A percentile compares a stretch with the other conserved stretches of the same genome.
phyloP scores from a whole-genome alignment of 306 rosid genomes.

The Trifolium repens region DNA sequence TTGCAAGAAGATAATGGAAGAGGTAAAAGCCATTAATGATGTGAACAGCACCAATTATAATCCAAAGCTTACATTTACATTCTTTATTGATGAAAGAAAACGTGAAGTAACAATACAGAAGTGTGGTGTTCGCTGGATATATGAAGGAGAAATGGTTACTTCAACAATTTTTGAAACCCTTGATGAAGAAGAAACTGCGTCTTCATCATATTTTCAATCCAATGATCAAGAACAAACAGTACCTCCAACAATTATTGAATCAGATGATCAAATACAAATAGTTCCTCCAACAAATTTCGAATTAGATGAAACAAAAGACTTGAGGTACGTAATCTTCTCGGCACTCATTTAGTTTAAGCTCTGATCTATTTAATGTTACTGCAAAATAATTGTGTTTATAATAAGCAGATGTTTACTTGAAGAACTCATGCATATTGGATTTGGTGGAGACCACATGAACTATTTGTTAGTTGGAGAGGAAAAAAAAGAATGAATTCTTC shows the following conservation, averaged over 20 bases:
- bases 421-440: too few species aligned
- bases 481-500: too few species aligned
- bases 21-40: background rate
- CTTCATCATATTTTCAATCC: background rate
- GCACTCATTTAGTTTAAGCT: too few species aligned
- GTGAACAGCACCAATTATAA: background rate
- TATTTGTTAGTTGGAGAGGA: too few species aligned
- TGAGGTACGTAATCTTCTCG: too few species aligned
- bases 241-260: background rate
- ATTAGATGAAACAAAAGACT: too few species aligned
- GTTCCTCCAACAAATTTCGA: too few species aligned
- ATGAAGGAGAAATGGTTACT: background rate
- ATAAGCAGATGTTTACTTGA: too few species aligned
- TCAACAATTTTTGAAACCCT: background rate
- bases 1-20: constrained; percentile 1
- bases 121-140: constrained; percentile 31
- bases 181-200: background rate
- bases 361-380: too few species aligned
- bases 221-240: background rate
- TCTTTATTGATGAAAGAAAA: background rate
- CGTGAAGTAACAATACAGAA: background rate
- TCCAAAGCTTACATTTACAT: constrained; percentile 21
- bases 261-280: background rate
- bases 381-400: too few species aligned
- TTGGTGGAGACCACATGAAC: too few species aligned